Conservation (phyloP, 192 early-diverging fungal species). For the Phycomyces nitens region DNA sequence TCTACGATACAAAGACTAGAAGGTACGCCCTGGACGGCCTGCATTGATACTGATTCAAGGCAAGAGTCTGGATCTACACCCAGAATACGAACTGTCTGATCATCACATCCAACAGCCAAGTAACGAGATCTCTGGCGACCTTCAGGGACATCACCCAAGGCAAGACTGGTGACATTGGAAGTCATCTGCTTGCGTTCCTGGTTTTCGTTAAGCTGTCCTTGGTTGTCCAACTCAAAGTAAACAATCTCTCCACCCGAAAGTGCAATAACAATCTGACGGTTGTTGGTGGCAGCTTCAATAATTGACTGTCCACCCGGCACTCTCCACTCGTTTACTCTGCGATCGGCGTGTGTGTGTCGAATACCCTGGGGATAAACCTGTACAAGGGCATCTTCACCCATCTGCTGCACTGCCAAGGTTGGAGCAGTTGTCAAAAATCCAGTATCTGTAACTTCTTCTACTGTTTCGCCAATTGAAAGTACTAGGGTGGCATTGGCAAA, state of each 20-base stretch:
- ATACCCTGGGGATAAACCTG: conserved; percentile 91
- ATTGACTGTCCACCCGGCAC: conserved; percentile 74
- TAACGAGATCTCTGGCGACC: conserved; percentile 73
- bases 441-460: conserved; percentile 88
- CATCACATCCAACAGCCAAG: conserved; percentile 88
- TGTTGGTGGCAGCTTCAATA: conserved; percentile 75
- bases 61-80: conserved; percentile 76
- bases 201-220: conserved; percentile 81
- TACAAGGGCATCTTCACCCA: conserved; percentile 84
- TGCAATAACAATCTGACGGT: conserved; percentile 79
- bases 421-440: conserved; percentile 82
- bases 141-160: conserved; percentile 75
- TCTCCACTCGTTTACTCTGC: conserved; percentile 91
- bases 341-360: conserved; percentile 83
- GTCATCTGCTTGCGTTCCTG: conserved; percentile 73
- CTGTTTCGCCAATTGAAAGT: conserved; percentile 87
- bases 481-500: conserved; percentile 93
- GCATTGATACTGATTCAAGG: conserved; percentile 66
- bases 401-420: conserved; percentile 79
- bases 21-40: conserved; percentile 38
- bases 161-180: conserved; percentile 67
- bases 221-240: conserved; percentile 90
- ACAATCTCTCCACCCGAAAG: conserved; percentile 80
- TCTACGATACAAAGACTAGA: conserved; percentile 65
- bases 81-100: conserved; percentile 87